Conservation (phyloP, 163 green algal genomes). For the Prototheca stagnorum region DNA sequence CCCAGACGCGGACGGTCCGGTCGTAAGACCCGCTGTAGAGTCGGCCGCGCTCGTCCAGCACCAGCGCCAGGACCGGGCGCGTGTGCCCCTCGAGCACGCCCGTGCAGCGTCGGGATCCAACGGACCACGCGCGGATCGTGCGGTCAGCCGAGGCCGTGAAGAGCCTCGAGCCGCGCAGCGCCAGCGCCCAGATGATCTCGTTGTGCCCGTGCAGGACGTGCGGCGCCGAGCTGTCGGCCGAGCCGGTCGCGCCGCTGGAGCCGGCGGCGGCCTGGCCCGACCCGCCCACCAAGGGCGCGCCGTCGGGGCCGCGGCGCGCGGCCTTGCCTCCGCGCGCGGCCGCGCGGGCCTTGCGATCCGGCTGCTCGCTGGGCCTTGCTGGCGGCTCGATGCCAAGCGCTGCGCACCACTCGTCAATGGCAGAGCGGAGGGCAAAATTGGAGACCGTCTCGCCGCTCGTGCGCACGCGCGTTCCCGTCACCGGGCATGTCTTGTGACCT, state of each 20-base stretch:
- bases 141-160: slow-evolving; percentile 83
- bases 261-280: slow-evolving; percentile 7
- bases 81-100: slow-evolving; percentile 81
- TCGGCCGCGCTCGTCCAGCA: slow-evolving; percentile 37
- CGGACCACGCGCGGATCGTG: slow-evolving; percentile 86
- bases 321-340: neutral
- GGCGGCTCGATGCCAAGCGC: no score
- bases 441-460: slow-evolving; percentile 77
- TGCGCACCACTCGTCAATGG: slow-evolving; percentile 37
- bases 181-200: slow-evolving; percentile 90
- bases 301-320: neutral
- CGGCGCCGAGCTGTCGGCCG: neutral
- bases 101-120: slow-evolving; percentile 56
- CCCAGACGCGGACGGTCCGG: slow-evolving; percentile 82
- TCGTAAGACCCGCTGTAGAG: slow-evolving; percentile 87
- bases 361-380: no score
- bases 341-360: slow-evolving; percentile 32
- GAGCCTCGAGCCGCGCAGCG: slow-evolving; percentile 48
- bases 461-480: slow-evolving; percentile 71
- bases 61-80: slow-evolving; percentile 77
- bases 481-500: slow-evolving; percentile 76
- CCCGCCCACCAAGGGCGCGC: neutral
- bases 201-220: slow-evolving; percentile 56
- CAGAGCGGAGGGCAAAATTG: slow-evolving; percentile 78
- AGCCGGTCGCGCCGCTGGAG: neutral